Conservation (phyloP, 2,329 filamentous ascomycete genomes). For the Talaromyces sp. region DNA sequence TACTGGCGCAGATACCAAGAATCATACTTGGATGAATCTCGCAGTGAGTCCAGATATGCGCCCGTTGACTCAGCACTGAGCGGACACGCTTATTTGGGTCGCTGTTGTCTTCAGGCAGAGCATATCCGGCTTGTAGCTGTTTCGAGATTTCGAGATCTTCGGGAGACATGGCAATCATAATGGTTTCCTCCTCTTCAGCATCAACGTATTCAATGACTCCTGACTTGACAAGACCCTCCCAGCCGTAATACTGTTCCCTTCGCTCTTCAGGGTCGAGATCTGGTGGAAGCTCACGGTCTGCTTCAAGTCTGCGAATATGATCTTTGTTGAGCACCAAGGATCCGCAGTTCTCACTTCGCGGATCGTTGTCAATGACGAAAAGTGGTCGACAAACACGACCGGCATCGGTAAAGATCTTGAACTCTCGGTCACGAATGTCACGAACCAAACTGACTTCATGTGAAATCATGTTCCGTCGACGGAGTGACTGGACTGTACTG, state of each 20-base stretch:
- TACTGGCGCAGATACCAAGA: conserved; percentile 94
- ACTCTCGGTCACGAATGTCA: conserved; percentile 94
- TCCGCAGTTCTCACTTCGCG: conserved; percentile 69
- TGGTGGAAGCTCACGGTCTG: conserved; percentile 64
- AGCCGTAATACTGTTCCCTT: conserved; percentile 67
- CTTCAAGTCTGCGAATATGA: conserved; percentile 72
- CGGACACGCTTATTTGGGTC: conserved; percentile 85
- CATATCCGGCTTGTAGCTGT: conserved; percentile 64
- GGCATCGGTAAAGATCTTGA: conserved; percentile 97
- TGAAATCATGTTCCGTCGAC: conserved; percentile 77
- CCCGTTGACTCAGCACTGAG: conserved; percentile 79
- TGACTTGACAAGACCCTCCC: conserved; percentile 77
- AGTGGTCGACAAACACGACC: conserved; percentile 91
- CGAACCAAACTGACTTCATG: conserved; percentile 92
- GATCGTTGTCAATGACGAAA: conserved; percentile 87
- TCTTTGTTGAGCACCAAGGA: conserved; percentile 79
- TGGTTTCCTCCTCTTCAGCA: conserved; percentile 95
- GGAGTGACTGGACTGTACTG: conserved; percentile 70
- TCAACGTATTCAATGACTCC: conserved; percentile 95
- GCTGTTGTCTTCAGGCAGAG: conserved; percentile 56
- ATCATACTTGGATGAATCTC: conserved; percentile 99
- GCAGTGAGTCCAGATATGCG: conserved; percentile 94
- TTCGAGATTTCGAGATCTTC: conserved; percentile 83
- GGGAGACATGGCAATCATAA: conserved; percentile 99
- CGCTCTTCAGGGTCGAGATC: conserved; percentile 59